phyloP scores from a whole-genome alignment of 495 filamentous ascomycete genomes.

The Alectoria sarmentosa region DNA sequence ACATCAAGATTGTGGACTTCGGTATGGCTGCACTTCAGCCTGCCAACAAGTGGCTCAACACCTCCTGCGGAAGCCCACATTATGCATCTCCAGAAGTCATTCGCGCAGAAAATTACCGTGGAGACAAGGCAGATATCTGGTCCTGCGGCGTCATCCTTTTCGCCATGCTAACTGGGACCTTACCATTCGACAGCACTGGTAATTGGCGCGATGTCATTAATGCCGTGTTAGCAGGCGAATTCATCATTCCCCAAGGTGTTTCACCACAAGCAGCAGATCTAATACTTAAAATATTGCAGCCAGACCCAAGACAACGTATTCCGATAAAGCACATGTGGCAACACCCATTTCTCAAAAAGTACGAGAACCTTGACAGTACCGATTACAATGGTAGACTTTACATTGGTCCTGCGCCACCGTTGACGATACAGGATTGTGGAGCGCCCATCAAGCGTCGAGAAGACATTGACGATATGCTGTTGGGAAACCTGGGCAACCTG shows the following conservation, averaged over 20 bases:
- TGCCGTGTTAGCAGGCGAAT: slow-evolving; percentile 63
- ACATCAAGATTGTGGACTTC: slow-evolving; percentile 92
- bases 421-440: slow-evolving; percentile 49
- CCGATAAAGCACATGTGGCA: slow-evolving; percentile 70
- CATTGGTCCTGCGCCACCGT: slow-evolving; percentile 47
- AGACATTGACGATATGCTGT: slow-evolving; percentile 68
- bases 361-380: slow-evolving; percentile 57
- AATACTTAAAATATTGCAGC: slow-evolving; percentile 64
- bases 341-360: slow-evolving; percentile 75
- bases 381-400: slow-evolving; percentile 40
- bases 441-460: slow-evolving; percentile 40
- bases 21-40: slow-evolving; percentile 96
- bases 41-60: slow-evolving; percentile 61
- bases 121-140: slow-evolving; percentile 85
- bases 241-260: slow-evolving; percentile 61
- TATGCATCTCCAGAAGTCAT: slow-evolving; percentile 93
- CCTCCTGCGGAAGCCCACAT: slow-evolving; percentile 92
- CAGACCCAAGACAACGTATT: slow-evolving; percentile 68
- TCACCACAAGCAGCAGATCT: slow-evolving; percentile 69
- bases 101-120: slow-evolving; percentile 62
- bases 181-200: slow-evolving; percentile 71
- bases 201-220: slow-evolving; percentile 43
- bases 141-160: slow-evolving; percentile 89
- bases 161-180: slow-evolving; percentile 66
- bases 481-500: slow-evolving; percentile 76